Base-by-base conservation (phyloP, 306 rosid genomes). In the Prunus armeniaca region DNA sequence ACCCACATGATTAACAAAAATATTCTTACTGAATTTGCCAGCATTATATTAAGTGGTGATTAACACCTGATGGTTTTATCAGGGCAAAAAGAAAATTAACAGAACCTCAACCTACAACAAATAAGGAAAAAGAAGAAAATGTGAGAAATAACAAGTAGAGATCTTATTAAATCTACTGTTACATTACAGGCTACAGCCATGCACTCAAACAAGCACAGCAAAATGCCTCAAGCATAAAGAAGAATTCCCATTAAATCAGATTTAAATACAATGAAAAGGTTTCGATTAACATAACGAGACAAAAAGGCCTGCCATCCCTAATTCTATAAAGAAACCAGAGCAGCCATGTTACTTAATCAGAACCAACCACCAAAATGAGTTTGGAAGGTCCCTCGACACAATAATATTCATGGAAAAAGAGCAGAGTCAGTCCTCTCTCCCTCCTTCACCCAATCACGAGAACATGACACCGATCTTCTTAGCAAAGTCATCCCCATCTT, bases 401-500 rank as follows among this genome's bases (percentile, higher is more conserved):
- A 60, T 18, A 66, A 76, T 25, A 28, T 38, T 51, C 78, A 65
- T 74, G 71, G 28, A 61, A 72, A 54, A 38, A 56, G 67, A 61
- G 79, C 60, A 73, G 63, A 55, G 71, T 24, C 45, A 25, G 70
- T 49, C 68, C 50, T 14, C 45, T 32, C 34, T 68, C 61, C 65
- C 61, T 69, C 55, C 10, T 52, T 19, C 43, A 10, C 71, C 18
- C 47, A 34, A 79, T 86, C 86, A 91, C 4, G 92, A 80, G 63
- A 84, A 79, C 82, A 90, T 19, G n/a, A 88, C 97, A 25, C 98
- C 98, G 41, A 92, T 94, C 88, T 92, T 94, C 91, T 94, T 94
- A 17, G 97, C 98, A 71, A 94, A 91, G 84, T 94, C 98, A 82
- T 94, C 97, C 61, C 89, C 97, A 2, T 90, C 93, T 75, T 89